Evolutionary conservation across 2,329 filamentous ascomycete species (phyloP), one percentile per base, ranked within the genome.

Genomic region (Hyphodiscus sp.): DNA sequence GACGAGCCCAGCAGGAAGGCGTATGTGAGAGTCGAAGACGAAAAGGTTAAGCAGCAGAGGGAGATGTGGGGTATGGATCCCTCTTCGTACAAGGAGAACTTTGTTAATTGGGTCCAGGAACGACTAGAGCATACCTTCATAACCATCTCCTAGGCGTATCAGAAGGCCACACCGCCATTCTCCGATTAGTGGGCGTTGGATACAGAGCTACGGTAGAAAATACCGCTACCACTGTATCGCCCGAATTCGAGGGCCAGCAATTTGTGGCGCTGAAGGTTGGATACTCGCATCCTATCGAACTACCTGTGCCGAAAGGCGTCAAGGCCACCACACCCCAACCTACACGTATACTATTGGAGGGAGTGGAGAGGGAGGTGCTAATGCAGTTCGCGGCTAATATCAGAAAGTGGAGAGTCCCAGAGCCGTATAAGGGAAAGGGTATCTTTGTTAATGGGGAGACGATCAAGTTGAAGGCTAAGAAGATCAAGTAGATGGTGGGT

Each of bases 351-450:
- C 74, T 99, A 63, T 74, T 99, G 41, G 91, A 99, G 74, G 91
- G 94, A 9, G 79, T 86, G 50, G 83, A 97, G 69, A 91, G 90
- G 69, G 86, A 95, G 72, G 80, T 85, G 47, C 83, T 99, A 59
- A 94, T 91, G 79, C 85, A 87, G 54, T 96, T 97, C 71, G 94
- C 94, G 18, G 94, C 94, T 0, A 77, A 85, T 63, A 95, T 99
- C 62, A 80, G 90, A 64, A 81, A 77, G 72, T 97, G 92, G 92
- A 85, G 94, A 68, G 81, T 81, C 60, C 94, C 94, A 29, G 94
- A 99, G 75, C 94, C 94, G 61, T 99, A 99, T 74, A 99, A 99
- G 82, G 94, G 94, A 62, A 97, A 99, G 83, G 94, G 94, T 65
- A 95, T 99, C 64, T 99, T 97, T 70, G 86, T 99, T 65, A 95